These are phyloP conservation scores for Gilbertella persicaria DNA, from an alignment of 371 early-diverging fungal species.

Conservation along the genomic window DNA sequence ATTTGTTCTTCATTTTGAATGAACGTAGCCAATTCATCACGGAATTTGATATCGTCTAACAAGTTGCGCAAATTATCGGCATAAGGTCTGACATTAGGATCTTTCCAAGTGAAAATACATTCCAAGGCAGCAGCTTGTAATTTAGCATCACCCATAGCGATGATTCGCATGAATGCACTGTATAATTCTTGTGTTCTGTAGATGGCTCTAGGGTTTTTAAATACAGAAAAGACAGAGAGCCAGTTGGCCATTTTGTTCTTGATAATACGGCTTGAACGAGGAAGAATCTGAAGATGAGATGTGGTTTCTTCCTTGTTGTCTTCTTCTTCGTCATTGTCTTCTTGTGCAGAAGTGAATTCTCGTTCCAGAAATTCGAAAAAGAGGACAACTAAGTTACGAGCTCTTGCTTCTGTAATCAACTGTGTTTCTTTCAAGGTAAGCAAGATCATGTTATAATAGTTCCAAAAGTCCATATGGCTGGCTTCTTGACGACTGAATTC, in stretches of 20 bases:
- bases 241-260: conserved; percentile 64
- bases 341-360: conserved; percentile 56
- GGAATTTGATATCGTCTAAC: conserved; percentile 84
- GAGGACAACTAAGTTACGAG: conserved; percentile 69
- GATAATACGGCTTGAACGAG: conserved; percentile 39
- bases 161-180: conserved; percentile 66
- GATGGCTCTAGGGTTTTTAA: conserved; percentile 63
- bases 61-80: conserved; percentile 75
- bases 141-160: conserved; percentile 78
- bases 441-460: conserved; percentile 71
- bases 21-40: conserved; percentile 83
- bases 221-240: conserved; percentile 75
- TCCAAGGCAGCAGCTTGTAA: conserved; percentile 82
- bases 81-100: conserved; percentile 67
- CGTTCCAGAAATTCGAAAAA: conserved; percentile 73
- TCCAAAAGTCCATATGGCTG: conserved; percentile 74
- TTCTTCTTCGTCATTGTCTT: conserved; percentile 32
- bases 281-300: conserved; percentile 37
- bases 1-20: conserved; percentile 60
- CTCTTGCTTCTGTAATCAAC: conserved; percentile 69
- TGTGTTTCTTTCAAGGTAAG: conserved; percentile 69
- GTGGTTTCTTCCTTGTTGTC: conserved; percentile 30
- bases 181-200: conserved; percentile 58
- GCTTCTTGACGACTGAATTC: conserved; percentile 43
- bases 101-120: conserved; percentile 81